Conservation (phyloP, 169 alveolate genomes). For the Amoebophrya sp. region DNA sequence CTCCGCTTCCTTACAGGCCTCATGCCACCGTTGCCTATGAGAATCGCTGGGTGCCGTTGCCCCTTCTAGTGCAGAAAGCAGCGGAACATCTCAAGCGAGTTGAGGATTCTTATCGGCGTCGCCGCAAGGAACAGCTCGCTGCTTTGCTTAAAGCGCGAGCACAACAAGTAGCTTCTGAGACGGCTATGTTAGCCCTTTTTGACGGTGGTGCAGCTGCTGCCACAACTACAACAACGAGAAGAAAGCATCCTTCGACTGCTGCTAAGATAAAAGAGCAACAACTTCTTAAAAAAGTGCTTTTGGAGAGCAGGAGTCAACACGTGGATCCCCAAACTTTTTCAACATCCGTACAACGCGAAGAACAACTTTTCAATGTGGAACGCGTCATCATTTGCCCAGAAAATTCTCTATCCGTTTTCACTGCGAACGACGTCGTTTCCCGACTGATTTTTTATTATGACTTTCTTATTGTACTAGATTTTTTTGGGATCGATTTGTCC, state of each 20-base stretch:
- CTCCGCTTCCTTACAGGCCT: neutral
- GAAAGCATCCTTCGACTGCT: neutral
- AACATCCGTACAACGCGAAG: neutral
- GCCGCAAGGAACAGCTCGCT: no score
- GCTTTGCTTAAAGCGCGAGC: no score
- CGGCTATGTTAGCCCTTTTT: no score
- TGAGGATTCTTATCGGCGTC: no score
- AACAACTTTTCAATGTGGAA: neutral
- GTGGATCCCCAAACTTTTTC: neutral
- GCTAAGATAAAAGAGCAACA: no score
- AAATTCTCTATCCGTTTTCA: neutral
- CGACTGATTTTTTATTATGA: neutral
- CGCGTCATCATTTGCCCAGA: neutral
- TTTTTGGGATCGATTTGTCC: no score
- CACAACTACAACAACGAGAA: neutral
- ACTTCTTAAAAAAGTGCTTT: neutral
- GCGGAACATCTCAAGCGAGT: neutral
- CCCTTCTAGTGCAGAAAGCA: neutral
- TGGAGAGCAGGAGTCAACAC: neutral
- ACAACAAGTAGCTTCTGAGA: no score
- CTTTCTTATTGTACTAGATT: no score
- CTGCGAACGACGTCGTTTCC: neutral
- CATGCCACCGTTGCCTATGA: neutral
- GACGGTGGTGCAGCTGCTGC: neutral
- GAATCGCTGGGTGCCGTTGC: neutral